phyloP scores from a whole-genome alignment of 2,329 filamentous ascomycete genomes.

The Ceratocystis diversiconidia region DNA sequence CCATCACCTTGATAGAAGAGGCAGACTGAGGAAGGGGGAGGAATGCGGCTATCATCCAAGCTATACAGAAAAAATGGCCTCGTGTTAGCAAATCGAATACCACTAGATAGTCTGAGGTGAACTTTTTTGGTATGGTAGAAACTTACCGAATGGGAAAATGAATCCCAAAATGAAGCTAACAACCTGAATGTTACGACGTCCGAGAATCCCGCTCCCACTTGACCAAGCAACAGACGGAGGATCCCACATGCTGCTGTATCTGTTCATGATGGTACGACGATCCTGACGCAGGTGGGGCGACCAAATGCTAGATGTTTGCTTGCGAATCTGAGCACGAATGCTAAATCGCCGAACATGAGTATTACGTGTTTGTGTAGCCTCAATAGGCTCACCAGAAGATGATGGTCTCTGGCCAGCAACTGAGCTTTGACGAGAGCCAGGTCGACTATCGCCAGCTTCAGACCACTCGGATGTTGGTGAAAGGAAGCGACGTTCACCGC shows the following conservation, averaged over 20 bases:
- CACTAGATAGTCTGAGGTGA: constrained; percentile 8
- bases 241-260: constrained; percentile 44
- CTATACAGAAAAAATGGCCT: constrained; percentile 27
- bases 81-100: constrained; percentile 21
- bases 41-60: constrained; percentile 68
- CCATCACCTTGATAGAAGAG: constrained; percentile 35
- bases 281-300: constrained; percentile 59
- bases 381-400: constrained; percentile 17
- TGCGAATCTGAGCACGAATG: constrained; percentile 21
- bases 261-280: constrained; percentile 33
- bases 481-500: constrained; percentile 44
- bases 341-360: constrained; percentile 9
- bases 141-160: constrained; percentile 56
- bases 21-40: constrained; percentile 54
- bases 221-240: constrained; percentile 57
- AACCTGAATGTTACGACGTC: constrained; percentile 59
- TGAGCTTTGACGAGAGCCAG: constrained; percentile 32
- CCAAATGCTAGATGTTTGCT: constrained; percentile 50
- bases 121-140: constrained; percentile 1
- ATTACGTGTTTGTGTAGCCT: not conserved
- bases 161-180: constrained; percentile 65
- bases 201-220: constrained; percentile 44
- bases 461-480: constrained; percentile 34
- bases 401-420: constrained; percentile 34
- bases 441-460: constrained; percentile 34